Conservation (phyloP, 768 basidiomycete species). For the Guyanaporus albipodus region DNA sequence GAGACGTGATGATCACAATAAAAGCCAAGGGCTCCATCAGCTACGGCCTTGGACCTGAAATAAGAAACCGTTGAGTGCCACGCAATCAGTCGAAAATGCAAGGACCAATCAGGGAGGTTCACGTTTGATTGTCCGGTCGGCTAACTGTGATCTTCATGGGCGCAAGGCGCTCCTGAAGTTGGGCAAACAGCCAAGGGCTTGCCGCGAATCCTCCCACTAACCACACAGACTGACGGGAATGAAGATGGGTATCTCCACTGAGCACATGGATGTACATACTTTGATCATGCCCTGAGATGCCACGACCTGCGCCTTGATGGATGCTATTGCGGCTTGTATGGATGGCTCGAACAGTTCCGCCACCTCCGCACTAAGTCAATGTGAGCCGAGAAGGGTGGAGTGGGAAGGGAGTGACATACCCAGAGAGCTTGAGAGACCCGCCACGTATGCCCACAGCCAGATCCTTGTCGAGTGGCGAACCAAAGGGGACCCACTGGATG, state of each 20-base stretch:
- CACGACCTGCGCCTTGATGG: conserved; percentile 69
- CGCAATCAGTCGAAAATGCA: neutral
- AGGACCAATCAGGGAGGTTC: conserved; percentile 22
- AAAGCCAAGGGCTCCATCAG: conserved; percentile 80
- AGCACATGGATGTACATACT: conserved; percentile 32
- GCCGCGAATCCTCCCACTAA: conserved; percentile 82
- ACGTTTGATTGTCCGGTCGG: conserved; percentile 80
- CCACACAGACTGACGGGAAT: conserved; percentile 61
- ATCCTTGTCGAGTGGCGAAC: conserved; percentile 77
- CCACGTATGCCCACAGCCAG: conserved; percentile 61
- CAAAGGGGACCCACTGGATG: conserved; percentile 70
- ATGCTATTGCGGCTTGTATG: conserved; percentile 63
- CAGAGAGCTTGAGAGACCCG: conserved; percentile 68
- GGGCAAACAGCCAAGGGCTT: conserved; percentile 74
- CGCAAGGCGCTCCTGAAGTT: conserved; percentile 65
- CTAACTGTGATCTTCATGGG: conserved; percentile 58
- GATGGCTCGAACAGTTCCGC: conserved; percentile 78
- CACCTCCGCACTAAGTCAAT: conserved; percentile 40
- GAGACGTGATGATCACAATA: conserved; percentile 84
- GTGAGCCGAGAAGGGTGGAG: conserved; percentile 2
- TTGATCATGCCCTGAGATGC: conserved; percentile 64
- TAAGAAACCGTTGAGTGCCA: conserved; percentile 1
- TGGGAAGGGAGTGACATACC: conserved; percentile 40
- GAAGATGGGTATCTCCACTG: conserved; percentile 4
- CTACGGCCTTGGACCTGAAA: conserved; percentile 77